phyloP scores from a whole-genome alignment of 495 filamentous ascomycete species.

The Chaetomium cochliodes region DNA sequence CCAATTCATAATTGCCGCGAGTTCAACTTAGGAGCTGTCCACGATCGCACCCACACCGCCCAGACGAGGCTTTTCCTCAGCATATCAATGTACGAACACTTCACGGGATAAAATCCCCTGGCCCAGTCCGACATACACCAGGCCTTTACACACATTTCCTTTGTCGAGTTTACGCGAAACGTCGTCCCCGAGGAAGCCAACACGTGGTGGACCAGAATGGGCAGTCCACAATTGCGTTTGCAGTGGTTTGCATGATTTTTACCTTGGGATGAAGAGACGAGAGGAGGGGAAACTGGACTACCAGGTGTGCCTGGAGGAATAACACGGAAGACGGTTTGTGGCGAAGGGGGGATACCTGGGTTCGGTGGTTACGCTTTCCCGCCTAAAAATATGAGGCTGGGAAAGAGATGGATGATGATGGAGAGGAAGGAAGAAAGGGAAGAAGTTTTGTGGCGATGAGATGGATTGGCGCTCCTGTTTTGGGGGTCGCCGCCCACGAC shows the following conservation, averaged over 20 bases:
- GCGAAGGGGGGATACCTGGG: slow-evolving; percentile 5
- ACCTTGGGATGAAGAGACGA: slow-evolving; percentile 3
- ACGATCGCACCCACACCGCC: slow-evolving; percentile 23
- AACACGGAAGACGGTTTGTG: slow-evolving; percentile 5
- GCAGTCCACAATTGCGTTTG: slow-evolving; percentile 16
- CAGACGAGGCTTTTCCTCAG: slow-evolving; percentile 17
- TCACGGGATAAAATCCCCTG: slow-evolving; percentile 14
- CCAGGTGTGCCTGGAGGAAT: slow-evolving; percentile 1
- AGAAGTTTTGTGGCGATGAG: neutral
- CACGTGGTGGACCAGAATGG: slow-evolving; percentile 18
- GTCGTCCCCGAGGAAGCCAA: slow-evolving; percentile 8
- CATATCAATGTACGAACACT: slow-evolving; percentile 22
- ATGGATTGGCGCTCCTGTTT: neutral
- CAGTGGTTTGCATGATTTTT: slow-evolving; percentile 25
- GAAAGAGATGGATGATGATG: slow-evolving; percentile 14
- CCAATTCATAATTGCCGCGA: neutral
- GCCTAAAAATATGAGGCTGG: neutral
- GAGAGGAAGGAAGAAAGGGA: slow-evolving; percentile 9
- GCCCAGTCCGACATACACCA: slow-evolving; percentile 30
- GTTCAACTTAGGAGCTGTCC: neutral
- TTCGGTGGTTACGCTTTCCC: slow-evolving; percentile 20
- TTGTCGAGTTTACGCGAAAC: slow-evolving; percentile 23
- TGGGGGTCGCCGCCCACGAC: neutral
- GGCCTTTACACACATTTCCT: slow-evolving; percentile 19
- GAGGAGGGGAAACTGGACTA: neutral